phyloP scores from a whole-genome alignment of 192 early-diverging fungal genomes.

The Coemansia sp. region DNA sequence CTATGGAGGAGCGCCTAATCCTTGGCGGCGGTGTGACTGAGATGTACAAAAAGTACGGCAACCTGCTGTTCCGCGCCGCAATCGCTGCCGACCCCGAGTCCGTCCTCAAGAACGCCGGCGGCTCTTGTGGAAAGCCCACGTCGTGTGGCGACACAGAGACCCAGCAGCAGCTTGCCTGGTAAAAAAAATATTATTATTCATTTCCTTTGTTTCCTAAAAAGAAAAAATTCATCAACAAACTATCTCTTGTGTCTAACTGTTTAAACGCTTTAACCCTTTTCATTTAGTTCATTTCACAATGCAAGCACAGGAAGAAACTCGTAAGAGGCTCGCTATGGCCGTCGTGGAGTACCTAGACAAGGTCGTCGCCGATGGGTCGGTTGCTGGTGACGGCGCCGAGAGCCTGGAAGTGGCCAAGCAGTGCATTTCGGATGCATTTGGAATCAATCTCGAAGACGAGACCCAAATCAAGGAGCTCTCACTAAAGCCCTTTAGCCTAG shows the following conservation, averaged over 20 bases:
- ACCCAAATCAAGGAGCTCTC: slow-evolving; percentile 67
- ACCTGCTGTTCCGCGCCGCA: slow-evolving; percentile 72
- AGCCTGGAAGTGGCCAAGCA: slow-evolving; percentile 81
- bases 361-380: slow-evolving; percentile 39
- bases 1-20: slow-evolving; percentile 77
- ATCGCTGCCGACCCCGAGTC: slow-evolving; percentile 64
- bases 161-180: slow-evolving; percentile 55
- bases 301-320: slow-evolving; percentile 16
- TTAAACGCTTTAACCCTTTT: too few species aligned
- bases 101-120: slow-evolving; percentile 50
- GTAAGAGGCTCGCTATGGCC: slow-evolving; percentile 45
- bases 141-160: slow-evolving; percentile 47
- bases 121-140: slow-evolving; percentile 46
- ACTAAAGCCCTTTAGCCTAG: slow-evolving; percentile 85
- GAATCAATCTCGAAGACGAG: slow-evolving; percentile 74
- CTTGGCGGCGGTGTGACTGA: slow-evolving; percentile 75
- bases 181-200: not conserved
- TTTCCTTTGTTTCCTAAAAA: slow-evolving; percentile 1
- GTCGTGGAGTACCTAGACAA: slow-evolving; percentile 56
- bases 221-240: not conserved
- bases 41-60: slow-evolving; percentile 80
- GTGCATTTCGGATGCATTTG: slow-evolving; percentile 95
- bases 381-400: slow-evolving; percentile 49
- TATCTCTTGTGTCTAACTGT: not conserved
- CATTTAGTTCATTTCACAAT: not conserved